Base-by-base conservation (phyloP, 1,139 yeast genomes). In the Pichia terricola region DNA sequence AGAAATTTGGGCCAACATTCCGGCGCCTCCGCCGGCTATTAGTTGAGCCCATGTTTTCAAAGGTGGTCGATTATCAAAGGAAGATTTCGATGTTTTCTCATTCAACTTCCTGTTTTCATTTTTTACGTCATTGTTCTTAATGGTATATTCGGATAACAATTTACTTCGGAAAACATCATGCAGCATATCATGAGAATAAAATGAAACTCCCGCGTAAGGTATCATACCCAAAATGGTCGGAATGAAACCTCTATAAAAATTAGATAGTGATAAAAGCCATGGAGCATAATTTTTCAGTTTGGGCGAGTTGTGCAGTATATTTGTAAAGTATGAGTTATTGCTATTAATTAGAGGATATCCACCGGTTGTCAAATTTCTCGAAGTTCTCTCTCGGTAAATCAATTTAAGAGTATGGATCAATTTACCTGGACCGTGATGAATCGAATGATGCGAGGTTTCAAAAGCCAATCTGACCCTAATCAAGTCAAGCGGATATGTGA, bases 201-300 rank as follows among this genome's bases (percentile, higher is more conserved):
- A 91, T 1, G 96, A 85, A 2, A 89, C 96, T 9, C 99, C 99
- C 1, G 99, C 98, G 60, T 91, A 91, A 1, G 98, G 98, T 25
- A 91, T 72, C 95, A 91, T 89, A 16, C 99, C 99, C 37, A 88
- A 60, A 35, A 91, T 80, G 0, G 99, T 91, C 26, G 98, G 96
- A 6, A 85, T 77, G 65, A 89, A 91, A 2, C 99, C 99, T 48
- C 96, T 72, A 64, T 91, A 91, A 61, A 88, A 91, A 66, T 89
- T 88, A 31, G 84, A 67, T 11, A 76, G 49, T 6, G 73, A 63
- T 36, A 70, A 65, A 2, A 74, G 45, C 25, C 62, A 52, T 31
- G 62, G 79, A n/a, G 46, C 43, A 25, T 38, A 39, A 11, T 38
- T 31, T 4, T 38, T 39, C 52, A 49, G 27, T 31, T 35, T 44